Conservation (phyloP, 352 stramenopile genomes). For the Globisporangium paddicum region DNA sequence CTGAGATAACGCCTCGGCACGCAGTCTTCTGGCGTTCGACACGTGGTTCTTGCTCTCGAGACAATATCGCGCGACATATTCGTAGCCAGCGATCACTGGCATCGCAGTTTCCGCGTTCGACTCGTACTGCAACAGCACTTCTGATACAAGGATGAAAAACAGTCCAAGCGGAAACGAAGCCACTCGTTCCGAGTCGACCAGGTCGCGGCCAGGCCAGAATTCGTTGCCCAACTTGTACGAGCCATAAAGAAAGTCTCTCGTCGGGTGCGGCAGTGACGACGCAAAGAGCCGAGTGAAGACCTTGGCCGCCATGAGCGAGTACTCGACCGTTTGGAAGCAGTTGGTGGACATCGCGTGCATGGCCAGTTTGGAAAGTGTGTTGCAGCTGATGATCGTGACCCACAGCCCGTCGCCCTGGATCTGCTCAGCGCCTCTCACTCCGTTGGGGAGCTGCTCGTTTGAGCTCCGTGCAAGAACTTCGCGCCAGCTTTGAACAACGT, state of each 20-base stretch:
- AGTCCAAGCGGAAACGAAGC: constrained; percentile 27
- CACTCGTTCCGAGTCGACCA: constrained; percentile 38
- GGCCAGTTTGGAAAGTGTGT: constrained; percentile 48
- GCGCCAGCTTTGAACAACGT: constrained; percentile 42
- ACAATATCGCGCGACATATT: constrained; percentile 35
- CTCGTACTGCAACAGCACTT: constrained; percentile 53
- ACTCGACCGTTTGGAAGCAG: constrained; percentile 43
- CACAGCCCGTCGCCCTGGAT: constrained; percentile 58
- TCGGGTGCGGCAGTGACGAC: constrained; percentile 58
- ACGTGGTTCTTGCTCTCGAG: constrained; percentile 46
- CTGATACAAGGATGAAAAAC: constrained; percentile 37
- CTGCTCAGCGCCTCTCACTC: constrained; percentile 14
- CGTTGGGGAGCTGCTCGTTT: constrained; percentile 17
- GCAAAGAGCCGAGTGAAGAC: constrained; percentile 54
- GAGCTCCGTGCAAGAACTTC: constrained; percentile 25
- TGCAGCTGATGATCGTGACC: constrained; percentile 46
- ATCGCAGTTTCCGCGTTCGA: constrained; percentile 40
- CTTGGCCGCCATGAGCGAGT: constrained; percentile 57
- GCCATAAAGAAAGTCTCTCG: constrained; percentile 50
- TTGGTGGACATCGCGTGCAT: constrained; percentile 30
- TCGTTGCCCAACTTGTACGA: constrained; percentile 44
- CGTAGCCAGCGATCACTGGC: constrained; percentile 53
- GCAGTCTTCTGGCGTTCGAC: constrained; percentile 45
- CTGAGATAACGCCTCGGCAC: constrained; percentile 41
- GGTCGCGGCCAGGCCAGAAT: constrained; percentile 53